Evolutionary conservation across 108 stramenopile genomes (phyloP), one percentile per base, ranked within the genome.

Genomic region (Pseudonitzschia delicatissima): DNA sequence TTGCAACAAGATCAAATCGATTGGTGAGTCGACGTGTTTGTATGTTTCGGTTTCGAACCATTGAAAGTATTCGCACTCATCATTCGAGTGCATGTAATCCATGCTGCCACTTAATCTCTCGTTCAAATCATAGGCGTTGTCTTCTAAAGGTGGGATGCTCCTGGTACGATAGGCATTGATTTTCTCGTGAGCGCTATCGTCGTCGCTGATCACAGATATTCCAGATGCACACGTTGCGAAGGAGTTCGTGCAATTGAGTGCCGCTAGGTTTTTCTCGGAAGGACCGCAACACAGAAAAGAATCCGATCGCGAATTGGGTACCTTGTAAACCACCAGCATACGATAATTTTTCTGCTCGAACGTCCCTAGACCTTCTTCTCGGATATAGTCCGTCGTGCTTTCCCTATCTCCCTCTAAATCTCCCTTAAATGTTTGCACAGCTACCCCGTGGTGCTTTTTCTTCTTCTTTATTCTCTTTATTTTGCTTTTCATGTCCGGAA

Each of bases 61-160:
- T 42, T 42, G 60, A 25, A 61, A 61, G 60, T 61, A 61, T 23
- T 61, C 60, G 15, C 36, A 39, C 6, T 36, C 60, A 32, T 40
- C 60, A 27, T 34, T 34, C 13, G 53, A 32, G 31, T 28, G 15
- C 31, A 33, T 25, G 31, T 11, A 17, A 23, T 55, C 29, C 5
- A 1, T 8, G 9, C 31, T 20, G 8, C n/a, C 15, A 9, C 33
- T 29, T 39, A 6, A 39, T 39, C 11, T 6, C 37, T 8, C 11
- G 37, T 39, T 12, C 18, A n/a, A 45, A 45, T 12, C 9, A n/a
- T n/a, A n/a, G 21, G 13, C 20, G 50, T 51, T 51, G 50, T 18
- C 21, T 48, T 7, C 13, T 23, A 17, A 11, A 28, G 32, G 29
- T 31, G 53, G 53, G 3, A 55, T 27, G 32, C 53, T 55, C 31